Evolutionary conservation across 805 yeast species (phyloP), one percentile per base, ranked within the genome.

Genomic region (Monosporozyma yasuniensis): DNA sequence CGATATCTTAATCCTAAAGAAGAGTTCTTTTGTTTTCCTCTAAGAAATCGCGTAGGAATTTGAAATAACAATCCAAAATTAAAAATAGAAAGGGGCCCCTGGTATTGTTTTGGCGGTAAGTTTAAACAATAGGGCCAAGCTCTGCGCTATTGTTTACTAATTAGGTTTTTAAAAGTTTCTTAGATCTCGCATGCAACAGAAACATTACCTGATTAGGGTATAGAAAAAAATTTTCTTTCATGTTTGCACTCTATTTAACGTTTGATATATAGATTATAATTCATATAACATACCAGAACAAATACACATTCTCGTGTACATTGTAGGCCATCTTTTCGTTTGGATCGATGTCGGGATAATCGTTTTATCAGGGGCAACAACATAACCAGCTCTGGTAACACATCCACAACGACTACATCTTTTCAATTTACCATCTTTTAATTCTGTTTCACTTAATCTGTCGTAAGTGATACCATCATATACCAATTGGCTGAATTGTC

Each of bases 321-420:
- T 60, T 6, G 66, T 63, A 7, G 68, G 67, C 70, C 70, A 66
- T 53, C 71, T 59, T 49, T 64, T 66, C 0, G 69, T 64, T 9
- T 61, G 61, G 3, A 64, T 63, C 45, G 58, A 52, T 23, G 68
- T 64, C 10, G 69, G 59, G n/a, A 66, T 61, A 45, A 63, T 54
- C 3, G 71, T 67, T 28, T 63, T 67, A 11, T 66, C 70, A 25
- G 51, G 53, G 9, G 61, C 51, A 5, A 64, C 61, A 14, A 61
- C 54, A 11, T 67, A 65, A 18, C 71, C 69, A 2, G 70, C 68
- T 38, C 66, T 54, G 3, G 76, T 71, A 7, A 72, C 61, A 34
- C 75, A 69, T 4, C 81, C 82, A 61, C 86, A 80, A 46, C 84
- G 67, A 22, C 74, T 68, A 58, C 86, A 80, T 39, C 70, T 65